Base-by-base conservation (phyloP, 23 red algal species). In the Gracilaria gracilis region DNA sequence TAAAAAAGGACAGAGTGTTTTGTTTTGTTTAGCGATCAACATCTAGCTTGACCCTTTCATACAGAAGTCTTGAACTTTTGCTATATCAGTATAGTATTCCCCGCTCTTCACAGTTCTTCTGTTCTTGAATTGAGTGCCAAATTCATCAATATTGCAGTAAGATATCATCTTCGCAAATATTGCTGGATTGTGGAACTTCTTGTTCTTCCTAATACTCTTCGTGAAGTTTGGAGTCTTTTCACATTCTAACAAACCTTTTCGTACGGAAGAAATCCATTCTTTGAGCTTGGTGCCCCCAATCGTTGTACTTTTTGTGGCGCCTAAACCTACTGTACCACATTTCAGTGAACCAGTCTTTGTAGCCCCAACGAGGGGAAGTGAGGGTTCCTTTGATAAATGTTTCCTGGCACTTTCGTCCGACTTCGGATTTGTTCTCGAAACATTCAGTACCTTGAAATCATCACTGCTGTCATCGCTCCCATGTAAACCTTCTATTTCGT, bases 161-260 rank as follows among this genome's bases (percentile, higher is more conserved):
- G 73, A 81, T 39, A 90, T 90, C 87, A 90, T 90, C 75, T 90
- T 90, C 57, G 76, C 87, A 53, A 81, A 90, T 33, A 81, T 90
- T 4, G 87, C 87, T 27, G 87, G 87, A 47, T 90, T 90, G n/a
- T 75, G 73, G 65, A 90, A 90, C 23, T 90, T 90, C 28, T 79
- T 79, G 29, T 90, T 90, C 84, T 75, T 70, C 66, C 84, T 49
- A 9, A 87, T 71, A 67, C 76, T 87, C 51, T 87, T 71, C 9
- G 84, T 74, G 51, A 87, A 87, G 29, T 28, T 67, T 31, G 38
- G 72, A 31, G 38, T 51, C 12, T 51, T 77, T 27, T 77, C 72
- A 1, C 7, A 14, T 8, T 24, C 34, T 33, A 8, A 49, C 6
- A 15, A n/a, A 23, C 39, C 42, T 50, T 50, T 77, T 50, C 72